Evolutionary conservation across 805 yeast genomes (phyloP), one percentile per base, ranked within the genome.

Genomic region (Saccharomycopsis malanga): DNA sequence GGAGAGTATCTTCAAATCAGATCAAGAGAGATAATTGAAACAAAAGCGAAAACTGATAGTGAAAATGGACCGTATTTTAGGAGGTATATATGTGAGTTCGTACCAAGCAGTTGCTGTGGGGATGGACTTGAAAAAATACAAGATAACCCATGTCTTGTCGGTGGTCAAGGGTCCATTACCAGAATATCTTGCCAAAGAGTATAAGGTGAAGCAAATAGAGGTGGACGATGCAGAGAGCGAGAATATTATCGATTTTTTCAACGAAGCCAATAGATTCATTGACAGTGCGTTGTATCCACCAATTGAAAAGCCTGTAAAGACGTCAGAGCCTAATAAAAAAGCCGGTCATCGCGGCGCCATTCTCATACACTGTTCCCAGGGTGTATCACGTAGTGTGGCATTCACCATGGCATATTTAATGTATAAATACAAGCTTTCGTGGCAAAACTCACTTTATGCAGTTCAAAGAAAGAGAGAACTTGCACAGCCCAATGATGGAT

Each of bases 361-460:
- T 1, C 68, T 79, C 50, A 76, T 83, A 9, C 87, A 83, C 59
- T 86, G 95, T 62, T 86, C 91, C 50, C 97, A 95, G 24, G 98
- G 98, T 1, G 86, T 87, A 24, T 87, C 96, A 1, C 71, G 98
- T 54, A 85, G 96, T 4, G 91, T 85, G 0, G 81, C 97, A 0
- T 81, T 88, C 14, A 80, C 82, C 32, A 79, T 86, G 42, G 95
- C 97, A 0, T 95, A 87, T 61, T 76, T 89, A 37, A 91, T 93
- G 96, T 75, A 79, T 59, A 68, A 88, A 43, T 71, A 83, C 61
- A 72, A 77, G 1, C 69, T 87, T 57, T 64, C 68, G 10, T 65
- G 76, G 15, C 68, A 73, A 14, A 79, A 79, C 53, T 84, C 96
- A 0, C 56, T 86, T 5, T 81, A 83, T 63, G 91, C 91, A 0